A percentile compares a stretch with the other conserved stretches of the same genome.
Evolutionary conservation across 2,329 filamentous ascomycete species (phyloP).

Genomic region (Lachnellula occidentalis): DNA sequence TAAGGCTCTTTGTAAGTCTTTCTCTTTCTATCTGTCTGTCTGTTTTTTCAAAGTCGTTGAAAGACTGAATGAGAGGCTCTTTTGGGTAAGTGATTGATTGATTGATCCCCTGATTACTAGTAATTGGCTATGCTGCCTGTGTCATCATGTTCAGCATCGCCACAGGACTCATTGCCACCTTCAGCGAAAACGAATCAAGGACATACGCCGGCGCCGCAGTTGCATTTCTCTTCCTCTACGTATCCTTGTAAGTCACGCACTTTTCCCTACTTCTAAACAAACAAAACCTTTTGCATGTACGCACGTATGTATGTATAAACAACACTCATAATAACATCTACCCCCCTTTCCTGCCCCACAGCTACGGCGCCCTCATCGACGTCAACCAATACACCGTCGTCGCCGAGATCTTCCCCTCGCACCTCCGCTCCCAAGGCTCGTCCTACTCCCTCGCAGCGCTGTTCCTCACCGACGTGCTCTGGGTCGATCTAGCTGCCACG

Average conservation of each 20-base stretch:
- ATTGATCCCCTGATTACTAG: neutral
- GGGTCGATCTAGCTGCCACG: slow-evolving; percentile 10
- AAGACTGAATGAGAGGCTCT: no score
- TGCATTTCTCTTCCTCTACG: slow-evolving; percentile 12
- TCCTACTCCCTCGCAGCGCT: slow-evolving; percentile 4
- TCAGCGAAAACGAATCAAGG: slow-evolving; percentile 3
- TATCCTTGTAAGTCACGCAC: slow-evolving; percentile 3
- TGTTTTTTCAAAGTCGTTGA: no score
- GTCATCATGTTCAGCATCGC: slow-evolving; percentile 9
- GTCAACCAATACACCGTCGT: slow-evolving; percentile 11
- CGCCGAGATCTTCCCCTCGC: slow-evolving; percentile 10
- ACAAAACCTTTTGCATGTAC: neutral
- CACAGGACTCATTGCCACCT: slow-evolving; percentile 10
- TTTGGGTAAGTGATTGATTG: neutral
- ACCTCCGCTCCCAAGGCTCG: slow-evolving; percentile 11
- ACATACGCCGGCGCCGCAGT: slow-evolving; percentile 6
- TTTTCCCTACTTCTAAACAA: neutral
- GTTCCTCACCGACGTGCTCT: slow-evolving; percentile 8
- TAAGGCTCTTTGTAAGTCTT: slow-evolving; percentile 6
- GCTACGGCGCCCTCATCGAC: slow-evolving; percentile 11
- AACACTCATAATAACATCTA: no score
- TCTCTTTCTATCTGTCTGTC: neutral
- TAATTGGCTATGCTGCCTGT: slow-evolving; percentile 6
- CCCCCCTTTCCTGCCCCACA: neutral
- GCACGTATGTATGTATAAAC: no score